Evolutionary conservation across 192 early-diverging fungal species (phyloP).

Genomic region (Backusella macrospora): DNA sequence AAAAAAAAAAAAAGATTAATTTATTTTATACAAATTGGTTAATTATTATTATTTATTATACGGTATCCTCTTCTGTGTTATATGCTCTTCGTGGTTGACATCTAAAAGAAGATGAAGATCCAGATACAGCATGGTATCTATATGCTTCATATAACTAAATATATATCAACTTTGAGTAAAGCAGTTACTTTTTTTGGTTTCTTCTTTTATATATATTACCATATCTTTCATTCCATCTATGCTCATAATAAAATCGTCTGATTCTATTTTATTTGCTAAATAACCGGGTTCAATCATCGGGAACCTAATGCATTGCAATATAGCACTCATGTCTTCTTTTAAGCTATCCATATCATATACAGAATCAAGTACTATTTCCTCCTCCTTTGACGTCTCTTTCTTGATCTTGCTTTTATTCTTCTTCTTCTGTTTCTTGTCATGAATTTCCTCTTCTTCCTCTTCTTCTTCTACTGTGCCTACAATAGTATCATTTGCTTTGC

Average conservation of each 20-base stretch:
- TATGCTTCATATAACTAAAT: conserved; percentile 25
- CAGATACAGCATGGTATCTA: conserved; percentile 11
- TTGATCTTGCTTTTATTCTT: not conserved
- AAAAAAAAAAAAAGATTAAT: not conserved
- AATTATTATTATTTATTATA: conserved; percentile 18
- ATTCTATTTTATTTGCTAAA: conserved; percentile 34
- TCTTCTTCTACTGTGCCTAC: not conserved
- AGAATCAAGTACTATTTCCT: not conserved
- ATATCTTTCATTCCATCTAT: conserved; percentile 40
- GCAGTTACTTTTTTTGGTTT: not conserved
- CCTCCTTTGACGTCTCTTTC: not conserved
- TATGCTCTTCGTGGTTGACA: conserved; percentile 4
- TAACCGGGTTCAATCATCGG: conserved; percentile 38
- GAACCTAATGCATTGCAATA: conserved; percentile 43
- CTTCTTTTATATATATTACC: conserved; percentile 23
- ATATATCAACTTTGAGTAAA: conserved; percentile 16
- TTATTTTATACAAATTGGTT: not conserved
- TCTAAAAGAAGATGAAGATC: not conserved
- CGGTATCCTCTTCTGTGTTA: not conserved
- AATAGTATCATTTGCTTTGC: not conserved
- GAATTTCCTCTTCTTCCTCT: not conserved
- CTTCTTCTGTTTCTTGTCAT: not conserved
- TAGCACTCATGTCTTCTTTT: not conserved
- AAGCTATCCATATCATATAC: not conserved
- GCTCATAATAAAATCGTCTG: conserved; percentile 30